Percentiles rank a stretch among this genome's conserved stretches.
These are phyloP conservation scores for Pilatotrama ljubarskyi DNA, from an alignment of 768 basidiomycete genomes.

Conservation along the genomic window DNA sequence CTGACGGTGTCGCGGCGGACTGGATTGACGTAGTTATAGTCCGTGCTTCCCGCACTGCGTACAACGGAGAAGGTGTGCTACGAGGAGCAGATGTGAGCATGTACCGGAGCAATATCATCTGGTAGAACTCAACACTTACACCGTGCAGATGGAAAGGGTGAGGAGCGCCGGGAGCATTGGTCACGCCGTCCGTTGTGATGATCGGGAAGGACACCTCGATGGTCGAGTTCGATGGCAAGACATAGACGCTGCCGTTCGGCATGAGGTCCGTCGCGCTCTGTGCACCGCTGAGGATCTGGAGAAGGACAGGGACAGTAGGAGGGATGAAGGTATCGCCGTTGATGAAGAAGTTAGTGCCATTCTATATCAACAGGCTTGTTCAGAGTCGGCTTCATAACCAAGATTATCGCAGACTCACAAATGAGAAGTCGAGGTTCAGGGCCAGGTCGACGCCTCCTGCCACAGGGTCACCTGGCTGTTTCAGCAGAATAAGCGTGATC, in stretches of 20 bases:
- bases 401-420: constrained; percentile 19
- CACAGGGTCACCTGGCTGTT: neutral
- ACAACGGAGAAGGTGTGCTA: constrained; percentile 44
- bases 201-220: constrained; percentile 41
- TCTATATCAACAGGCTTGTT: constrained; percentile 1
- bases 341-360: constrained; percentile 32
- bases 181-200: constrained; percentile 33
- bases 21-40: constrained; percentile 40
- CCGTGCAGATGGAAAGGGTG: constrained; percentile 47
- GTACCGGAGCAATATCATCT: neutral
- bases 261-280: constrained; percentile 40
- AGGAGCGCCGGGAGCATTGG: constrained; percentile 36
- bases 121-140: constrained; percentile 30
- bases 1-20: constrained; percentile 34
- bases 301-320: constrained; percentile 46
- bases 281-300: constrained; percentile 51
- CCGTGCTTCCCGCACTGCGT: constrained; percentile 33
- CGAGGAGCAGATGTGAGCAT: neutral
- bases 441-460: constrained; percentile 22
- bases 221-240: constrained; percentile 45
- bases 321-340: constrained; percentile 35
- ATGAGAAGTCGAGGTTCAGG: constrained; percentile 20
- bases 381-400: neutral
- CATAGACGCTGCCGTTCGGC: constrained; percentile 44
- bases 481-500: neutral